Base-by-base conservation (phyloP, 2,329 filamentous ascomycete species). In the Trichothecium sympodiale region DNA sequence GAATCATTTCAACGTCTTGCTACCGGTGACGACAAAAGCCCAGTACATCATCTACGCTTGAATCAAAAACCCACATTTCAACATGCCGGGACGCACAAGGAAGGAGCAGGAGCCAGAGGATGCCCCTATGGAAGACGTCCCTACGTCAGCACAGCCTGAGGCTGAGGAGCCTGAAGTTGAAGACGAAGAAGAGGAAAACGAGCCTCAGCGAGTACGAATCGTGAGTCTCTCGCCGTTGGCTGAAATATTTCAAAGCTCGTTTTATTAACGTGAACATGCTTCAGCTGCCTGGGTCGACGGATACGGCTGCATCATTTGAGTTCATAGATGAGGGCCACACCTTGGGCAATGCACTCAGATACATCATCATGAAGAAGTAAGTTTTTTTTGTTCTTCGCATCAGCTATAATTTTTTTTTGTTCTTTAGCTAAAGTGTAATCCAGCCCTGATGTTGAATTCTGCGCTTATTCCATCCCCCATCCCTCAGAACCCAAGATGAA, bases 281-380 rank as follows among this genome's bases (percentile, higher is more conserved):
- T 17, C 40, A 95, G 89, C 67, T 95, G 18, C 82, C 86, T 26
- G 88, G 88, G 33, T 83, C 84, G 37, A 82, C 73, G 61, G 83
- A 89, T 34, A 89, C 82, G 8, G 88, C 88, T 4, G 91, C 91
- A 20, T 94, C 87, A 13, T 98, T 96, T 55, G 85, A 96, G 56
- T 94, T 98, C 50, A 77, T 83, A 41, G 80, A 85, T 31, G 91
- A 98, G 64, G 87, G 93, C 30, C 91, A 98, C 60, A 98, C 91
- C 1, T 67, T 98, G 35, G 91, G 91, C 18, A 98, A 98, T 60
- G 86, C 88, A 8, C 64, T 98, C 48, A 75, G 91, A 52, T 96
- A 88, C 56, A 82, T 95, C 43, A 93, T 98, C 51, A 95, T 94
- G 84, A 96, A 96, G 64, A 98, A 98, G 89, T 95, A 66, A 45